Conservation (phyloP, 2,329 filamentous ascomycete genomes). For the Trichoderma sp. region DNA sequence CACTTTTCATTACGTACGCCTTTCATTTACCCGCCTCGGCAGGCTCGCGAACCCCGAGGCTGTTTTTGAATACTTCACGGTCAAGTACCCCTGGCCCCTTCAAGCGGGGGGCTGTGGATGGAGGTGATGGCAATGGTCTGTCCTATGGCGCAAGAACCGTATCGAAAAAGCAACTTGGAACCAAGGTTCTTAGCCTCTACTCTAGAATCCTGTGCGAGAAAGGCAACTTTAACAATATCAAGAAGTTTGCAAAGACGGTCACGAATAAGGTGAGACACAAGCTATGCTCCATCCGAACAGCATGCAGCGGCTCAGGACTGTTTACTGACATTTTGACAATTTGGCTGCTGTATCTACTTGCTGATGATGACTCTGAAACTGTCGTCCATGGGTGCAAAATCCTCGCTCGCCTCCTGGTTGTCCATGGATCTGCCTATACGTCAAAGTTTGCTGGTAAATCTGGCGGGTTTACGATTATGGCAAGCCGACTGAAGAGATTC, state of each 20-base stretch:
- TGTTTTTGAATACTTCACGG: slow-evolving; percentile 40
- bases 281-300: too few relatives aligned
- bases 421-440: slow-evolving; percentile 78
- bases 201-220: slow-evolving; percentile 75
- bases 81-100: slow-evolving; percentile 44
- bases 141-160: slow-evolving; percentile 41
- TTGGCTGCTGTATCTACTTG: slow-evolving; percentile 88
- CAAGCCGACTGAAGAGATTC: slow-evolving; percentile 77
- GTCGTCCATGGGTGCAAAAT: slow-evolving; percentile 81
- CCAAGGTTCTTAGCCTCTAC: slow-evolving; percentile 75
- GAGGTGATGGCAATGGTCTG: slow-evolving; percentile 33
- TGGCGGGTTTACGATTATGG: slow-evolving; percentile 85
- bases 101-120: slow-evolving; percentile 42
- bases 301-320: background rate
- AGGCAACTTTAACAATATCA: slow-evolving; percentile 67
- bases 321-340: background rate
- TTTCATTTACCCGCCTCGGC: slow-evolving; percentile 64
- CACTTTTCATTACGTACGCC: slow-evolving; percentile 90
- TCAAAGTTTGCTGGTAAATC: slow-evolving; percentile 82
- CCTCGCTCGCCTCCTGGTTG: slow-evolving; percentile 77
- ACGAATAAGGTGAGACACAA: slow-evolving; percentile 75
- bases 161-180: slow-evolving; percentile 70
- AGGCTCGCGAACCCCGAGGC: slow-evolving; percentile 53
- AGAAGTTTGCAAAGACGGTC: slow-evolving; percentile 89
- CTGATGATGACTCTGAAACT: slow-evolving; percentile 81